Base-by-base conservation (phyloP, 2,329 filamentous ascomycete genomes). In the Penicillium brevicompactum region DNA sequence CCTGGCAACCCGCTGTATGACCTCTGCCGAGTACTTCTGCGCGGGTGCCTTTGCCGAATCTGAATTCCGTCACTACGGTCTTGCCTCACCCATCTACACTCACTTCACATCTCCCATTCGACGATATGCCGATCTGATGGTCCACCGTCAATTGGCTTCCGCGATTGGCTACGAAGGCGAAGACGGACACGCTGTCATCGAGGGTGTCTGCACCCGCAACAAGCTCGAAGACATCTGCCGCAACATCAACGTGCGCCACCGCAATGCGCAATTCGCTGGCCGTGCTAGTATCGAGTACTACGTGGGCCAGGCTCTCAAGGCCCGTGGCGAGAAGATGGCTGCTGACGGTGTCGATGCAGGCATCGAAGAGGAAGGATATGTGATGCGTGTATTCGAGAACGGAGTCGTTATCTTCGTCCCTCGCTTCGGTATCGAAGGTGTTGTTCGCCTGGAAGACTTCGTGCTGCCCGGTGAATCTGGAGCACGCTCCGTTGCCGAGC, bases 1-100 rank as follows among this genome's bases (percentile, higher is more conserved):
- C 76, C 90, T 99, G 80, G 94, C 94, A 9, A 99, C 94, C 8
- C 88, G 94, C 21, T 99, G 94, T 83, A 99, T 99, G 94, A 96
- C 96, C 82, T 94, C 91, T 51, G 94, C 94, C 59, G 94, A 99
- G 76, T 99, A 99, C 78, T 99, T 99, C 77, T 94, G 90, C 77
- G 90, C 93, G 0, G 94, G 94, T 57, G 92, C 92, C 6, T 92
- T 97, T 72, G 86, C 92, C 0, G 93, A 94, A 72, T 89, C 91
- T 0, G 94, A 97, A 72, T 99, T 96, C 82, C 86, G 91, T 49
- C 95, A 99, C 78, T 99, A 99, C 75, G 94, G 94, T 64, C 87
- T 99, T 34, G 95, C 95, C 0, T 92, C 89, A 3, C 90, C 95
- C 68, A 99, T 99, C 72, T 99, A 99, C 79, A 99, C 94, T 2